Conservation (phyloP, 1,284 basidiomycete genomes). For the Erythrobasidium hasegawianum region DNA sequence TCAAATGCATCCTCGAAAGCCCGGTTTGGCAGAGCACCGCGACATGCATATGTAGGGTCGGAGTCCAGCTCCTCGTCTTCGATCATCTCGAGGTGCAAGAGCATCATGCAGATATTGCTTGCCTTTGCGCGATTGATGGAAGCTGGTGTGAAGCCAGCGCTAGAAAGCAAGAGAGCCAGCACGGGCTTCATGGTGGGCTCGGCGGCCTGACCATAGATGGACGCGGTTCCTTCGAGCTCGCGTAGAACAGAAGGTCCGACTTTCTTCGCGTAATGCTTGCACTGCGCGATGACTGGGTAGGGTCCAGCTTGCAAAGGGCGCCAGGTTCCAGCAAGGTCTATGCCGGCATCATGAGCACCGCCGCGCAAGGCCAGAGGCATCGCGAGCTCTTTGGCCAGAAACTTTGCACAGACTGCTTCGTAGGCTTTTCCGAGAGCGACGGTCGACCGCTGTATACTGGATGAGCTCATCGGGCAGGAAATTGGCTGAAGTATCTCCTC, state of each 20-base stretch:
- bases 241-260: not conserved
- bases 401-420: not conserved
- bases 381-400: not conserved
- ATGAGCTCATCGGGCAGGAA: not conserved
- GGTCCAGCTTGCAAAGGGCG: not conserved
- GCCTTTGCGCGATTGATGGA: conserved; percentile 1
- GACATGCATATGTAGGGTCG: not conserved
- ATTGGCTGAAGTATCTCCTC: too few species aligned
- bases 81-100: not conserved
- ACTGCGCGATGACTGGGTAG: conserved; percentile 2
- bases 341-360: not conserved
- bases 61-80: not conserved
- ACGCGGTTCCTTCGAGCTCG: not conserved
- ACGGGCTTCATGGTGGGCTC: not conserved
- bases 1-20: not conserved
- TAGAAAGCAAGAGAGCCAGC: not conserved
- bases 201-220: not conserved
- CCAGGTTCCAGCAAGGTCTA: not conserved
- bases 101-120: not conserved
- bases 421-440: not conserved
- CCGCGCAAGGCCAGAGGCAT: not conserved
- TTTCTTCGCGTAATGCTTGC: not conserved
- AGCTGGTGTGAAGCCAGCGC: not conserved
- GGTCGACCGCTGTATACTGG: not conserved
- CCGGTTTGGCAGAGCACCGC: not conserved